These are phyloP conservation scores for Cardamine occulta DNA, from an alignment of 345 rosid species.

Conservation along the genomic window DNA sequence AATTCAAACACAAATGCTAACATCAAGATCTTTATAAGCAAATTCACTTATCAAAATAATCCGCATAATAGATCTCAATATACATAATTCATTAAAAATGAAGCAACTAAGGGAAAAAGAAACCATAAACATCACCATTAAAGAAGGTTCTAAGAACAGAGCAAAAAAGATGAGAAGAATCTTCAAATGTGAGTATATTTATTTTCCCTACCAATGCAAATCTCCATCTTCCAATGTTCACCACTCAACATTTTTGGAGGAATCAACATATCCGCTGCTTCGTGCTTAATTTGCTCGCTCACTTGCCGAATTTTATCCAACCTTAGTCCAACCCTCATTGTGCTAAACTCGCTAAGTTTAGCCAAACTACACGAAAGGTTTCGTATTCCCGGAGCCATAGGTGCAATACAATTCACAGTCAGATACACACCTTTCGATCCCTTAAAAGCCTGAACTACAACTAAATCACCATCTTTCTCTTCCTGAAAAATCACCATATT, in stretches of 20 bases:
- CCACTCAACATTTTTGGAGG: neutral
- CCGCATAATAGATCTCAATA: too few relatives aligned
- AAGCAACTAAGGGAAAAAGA: neutral
- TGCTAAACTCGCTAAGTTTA: neutral
- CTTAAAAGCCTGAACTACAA: constrained; percentile 38
- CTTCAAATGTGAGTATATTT: neutral
- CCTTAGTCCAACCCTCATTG: neutral
- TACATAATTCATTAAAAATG: too few relatives aligned
- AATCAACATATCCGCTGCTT: neutral
- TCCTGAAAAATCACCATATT: neutral
- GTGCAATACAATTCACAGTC: constrained; percentile 28
- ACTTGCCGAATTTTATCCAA: neutral
- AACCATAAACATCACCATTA: neutral
- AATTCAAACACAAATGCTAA: too few relatives aligned
- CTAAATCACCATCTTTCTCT: constrained; percentile 1
- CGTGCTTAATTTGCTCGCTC: neutral
- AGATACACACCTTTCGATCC: neutral
- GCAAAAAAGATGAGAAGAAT: neutral
- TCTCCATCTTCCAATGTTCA: neutral
- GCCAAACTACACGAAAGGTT: neutral
- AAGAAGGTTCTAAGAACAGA: neutral
- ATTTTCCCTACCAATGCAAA: neutral
- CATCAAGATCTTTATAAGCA: too few relatives aligned
- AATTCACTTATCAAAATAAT: too few relatives aligned
- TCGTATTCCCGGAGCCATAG: neutral